These are phyloP conservation scores for Priceomyces medius DNA, from an alignment of 805 yeast species.

Conservation along the genomic window DNA sequence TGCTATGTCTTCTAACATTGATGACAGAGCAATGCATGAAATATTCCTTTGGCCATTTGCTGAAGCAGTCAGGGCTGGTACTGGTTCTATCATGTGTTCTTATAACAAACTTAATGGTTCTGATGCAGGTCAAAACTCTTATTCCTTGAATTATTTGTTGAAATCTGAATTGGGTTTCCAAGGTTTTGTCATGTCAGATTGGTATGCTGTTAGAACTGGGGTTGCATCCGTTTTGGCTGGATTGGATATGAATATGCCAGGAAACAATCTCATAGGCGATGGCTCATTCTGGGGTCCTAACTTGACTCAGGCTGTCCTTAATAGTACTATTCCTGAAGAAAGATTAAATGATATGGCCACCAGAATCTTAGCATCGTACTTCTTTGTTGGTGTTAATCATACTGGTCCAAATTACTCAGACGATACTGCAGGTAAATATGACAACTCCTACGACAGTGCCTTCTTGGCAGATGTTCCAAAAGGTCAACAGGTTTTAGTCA, in stretches of 20 bases:
- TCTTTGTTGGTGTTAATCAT: slow-evolving; percentile 4
- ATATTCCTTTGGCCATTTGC: slow-evolving; percentile 53
- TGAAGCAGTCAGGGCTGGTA: slow-evolving; percentile 22
- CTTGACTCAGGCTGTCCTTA: slow-evolving; percentile 44
- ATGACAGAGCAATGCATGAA: slow-evolving; percentile 21
- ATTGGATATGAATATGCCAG: slow-evolving; percentile 68
- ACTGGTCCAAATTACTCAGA: slow-evolving; percentile 5
- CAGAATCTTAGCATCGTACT: slow-evolving; percentile 3
- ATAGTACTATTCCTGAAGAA: slow-evolving; percentile 37
- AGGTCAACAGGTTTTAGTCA: slow-evolving; percentile 19
- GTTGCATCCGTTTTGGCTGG: slow-evolving; percentile 52
- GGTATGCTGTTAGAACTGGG: slow-evolving; percentile 58
- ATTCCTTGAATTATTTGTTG: slow-evolving; percentile 45
- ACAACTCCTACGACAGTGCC: neutral
- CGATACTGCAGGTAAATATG: neutral
- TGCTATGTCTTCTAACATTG: slow-evolving; percentile 7
- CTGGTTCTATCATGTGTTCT: slow-evolving; percentile 58
- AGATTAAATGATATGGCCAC: slow-evolving; percentile 5
- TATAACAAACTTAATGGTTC: slow-evolving; percentile 64
- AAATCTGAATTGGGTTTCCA: slow-evolving; percentile 57
- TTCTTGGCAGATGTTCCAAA: slow-evolving; percentile 17
- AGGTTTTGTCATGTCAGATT: slow-evolving; percentile 61
- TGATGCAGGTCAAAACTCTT: slow-evolving; percentile 50
- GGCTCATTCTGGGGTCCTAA: slow-evolving; percentile 48
- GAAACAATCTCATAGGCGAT: slow-evolving; percentile 45